These are phyloP conservation scores for Ceriops decandra DNA, from an alignment of 345 rosid species.

Conservation along the genomic window DNA sequence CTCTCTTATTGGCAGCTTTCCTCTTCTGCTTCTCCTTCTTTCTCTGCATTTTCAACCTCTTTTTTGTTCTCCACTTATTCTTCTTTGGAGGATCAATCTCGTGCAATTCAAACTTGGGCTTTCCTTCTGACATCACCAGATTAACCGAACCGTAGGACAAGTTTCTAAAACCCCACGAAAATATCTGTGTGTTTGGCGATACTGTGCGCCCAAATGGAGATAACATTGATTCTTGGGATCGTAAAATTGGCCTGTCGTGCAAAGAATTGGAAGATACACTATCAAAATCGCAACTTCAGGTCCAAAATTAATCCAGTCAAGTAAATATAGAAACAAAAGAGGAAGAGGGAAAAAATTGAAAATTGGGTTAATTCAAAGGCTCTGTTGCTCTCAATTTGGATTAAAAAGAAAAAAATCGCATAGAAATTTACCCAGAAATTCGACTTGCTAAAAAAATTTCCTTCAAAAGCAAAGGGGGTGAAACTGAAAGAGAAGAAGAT, in stretches of 20 bases:
- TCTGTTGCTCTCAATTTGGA: too few relatives aligned
- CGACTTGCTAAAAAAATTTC: too few relatives aligned
- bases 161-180: slow-evolving; percentile 39
- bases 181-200: slow-evolving; percentile 15
- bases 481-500: neutral
- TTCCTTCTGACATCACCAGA: slow-evolving; percentile 80
- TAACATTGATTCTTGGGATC: slow-evolving; percentile 7
- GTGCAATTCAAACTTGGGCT: slow-evolving; percentile 76
- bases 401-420: too few relatives aligned
- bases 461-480: neutral
- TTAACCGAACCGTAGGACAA: slow-evolving; percentile 63
- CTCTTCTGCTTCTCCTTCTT: slow-evolving; percentile 76
- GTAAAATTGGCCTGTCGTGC: slow-evolving; percentile 9
- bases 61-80: slow-evolving; percentile 74
- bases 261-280: neutral
- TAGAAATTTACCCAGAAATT: too few relatives aligned
- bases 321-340: neutral
- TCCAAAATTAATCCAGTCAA: neutral
- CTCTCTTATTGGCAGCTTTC: slow-evolving; percentile 77
- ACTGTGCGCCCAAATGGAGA: slow-evolving; percentile 12
- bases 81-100: slow-evolving; percentile 80
- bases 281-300: neutral
- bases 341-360: too few relatives aligned
- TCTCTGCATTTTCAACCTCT: slow-evolving; percentile 63
- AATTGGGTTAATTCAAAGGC: too few relatives aligned